Evolutionary conservation across 805 yeast genomes (phyloP), one percentile per base, ranked within the genome.

Genomic region (Saccharomycopsis fibuligera): DNA sequence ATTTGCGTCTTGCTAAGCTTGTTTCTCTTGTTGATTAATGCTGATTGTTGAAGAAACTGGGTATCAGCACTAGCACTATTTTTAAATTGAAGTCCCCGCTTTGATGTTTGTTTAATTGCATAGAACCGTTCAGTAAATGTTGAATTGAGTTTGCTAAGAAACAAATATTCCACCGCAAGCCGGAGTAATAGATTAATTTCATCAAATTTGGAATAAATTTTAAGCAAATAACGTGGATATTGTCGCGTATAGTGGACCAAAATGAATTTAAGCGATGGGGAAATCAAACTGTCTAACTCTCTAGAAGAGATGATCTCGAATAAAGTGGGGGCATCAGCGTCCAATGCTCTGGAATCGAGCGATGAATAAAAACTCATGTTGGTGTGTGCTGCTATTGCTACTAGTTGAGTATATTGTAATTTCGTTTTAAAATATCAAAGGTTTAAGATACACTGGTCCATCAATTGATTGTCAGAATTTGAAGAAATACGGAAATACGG

Each of bases 81-180:
- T 45, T 35, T 25, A 42, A 23, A n/a, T 48, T 58, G 53, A 14
- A 68, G 54, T 14, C 60, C 57, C 16, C 46, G 53, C 10, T 61
- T 54, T 1, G 66, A 56, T 22, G 70, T 60, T 31, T 95, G 70
- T 60, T 88, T 88, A 54, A 91, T 66, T 1, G 97, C 98, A 60
- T 91, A 91, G 61, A 91, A 91, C 60, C 86, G 85, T 62, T 91
- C 97, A 0, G 95, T 87, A 59, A 91, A 87, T 2, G 93, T 78
- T 0, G 95, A 78, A 58, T 86, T 90, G 87, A 93, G 86, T 43
- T 71, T 70, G 45, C 68, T 74, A 43, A 91, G 63, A 56, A 82
- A 86, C 53, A 75, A 73, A 70, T 79, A 79, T 62, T 93, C 97
- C 1, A 91, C 67, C 2, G 74, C 49, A 0, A 85, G 79, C 58